phyloP scores from a whole-genome alignment of 345 rosid species.

The Eucalyptus grandis region DNA sequence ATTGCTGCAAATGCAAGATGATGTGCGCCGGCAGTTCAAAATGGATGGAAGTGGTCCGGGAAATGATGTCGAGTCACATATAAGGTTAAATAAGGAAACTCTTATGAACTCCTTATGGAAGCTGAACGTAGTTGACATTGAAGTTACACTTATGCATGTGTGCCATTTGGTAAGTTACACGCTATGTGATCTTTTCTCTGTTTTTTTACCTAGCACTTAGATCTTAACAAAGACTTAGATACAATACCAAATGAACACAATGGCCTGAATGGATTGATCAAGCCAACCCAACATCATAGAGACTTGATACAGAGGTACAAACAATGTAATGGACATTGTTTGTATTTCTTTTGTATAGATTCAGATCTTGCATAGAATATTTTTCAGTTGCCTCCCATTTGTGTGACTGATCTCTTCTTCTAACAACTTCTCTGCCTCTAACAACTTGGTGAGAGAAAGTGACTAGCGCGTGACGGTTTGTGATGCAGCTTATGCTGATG shows the following conservation, averaged over 20 bases:
- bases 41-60: slow-evolving; percentile 40
- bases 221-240: neutral
- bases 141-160: slow-evolving; percentile 65
- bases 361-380: neutral
- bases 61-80: slow-evolving; percentile 63
- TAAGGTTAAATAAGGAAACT: slow-evolving; percentile 63
- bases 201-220: neutral
- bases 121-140: slow-evolving; percentile 85
- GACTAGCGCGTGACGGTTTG: neutral
- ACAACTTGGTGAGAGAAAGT: neutral
- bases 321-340: neutral
- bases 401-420: neutral
- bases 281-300: neutral
- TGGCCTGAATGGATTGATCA: neutral
- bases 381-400: neutral
- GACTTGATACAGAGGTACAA: neutral
- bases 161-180: slow-evolving; percentile 59
- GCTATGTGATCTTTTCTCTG: neutral
- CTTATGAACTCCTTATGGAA: slow-evolving; percentile 79
- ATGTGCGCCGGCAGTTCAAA: slow-evolving; percentile 44
- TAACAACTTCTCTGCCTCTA: neutral
- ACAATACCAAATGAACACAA: neutral
- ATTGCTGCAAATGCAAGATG: slow-evolving; percentile 89
- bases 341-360: neutral
- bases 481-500: neutral